These are phyloP conservation scores for Leccinellum luteum DNA, from an alignment of 768 basidiomycete genomes.

Conservation along the genomic window DNA sequence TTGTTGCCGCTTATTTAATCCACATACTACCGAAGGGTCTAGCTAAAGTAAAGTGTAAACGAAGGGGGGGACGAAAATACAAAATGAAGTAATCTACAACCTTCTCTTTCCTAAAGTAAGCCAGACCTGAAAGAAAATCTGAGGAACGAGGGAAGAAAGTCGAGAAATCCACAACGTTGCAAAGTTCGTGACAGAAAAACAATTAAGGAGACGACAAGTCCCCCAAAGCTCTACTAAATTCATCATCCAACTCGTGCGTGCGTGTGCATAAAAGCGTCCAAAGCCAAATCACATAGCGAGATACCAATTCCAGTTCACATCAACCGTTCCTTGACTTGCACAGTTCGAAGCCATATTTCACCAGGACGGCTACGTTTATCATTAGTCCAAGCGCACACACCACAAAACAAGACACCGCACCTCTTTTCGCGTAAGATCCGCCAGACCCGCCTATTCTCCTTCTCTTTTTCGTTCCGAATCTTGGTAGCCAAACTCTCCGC, in stretches of 20 bases:
- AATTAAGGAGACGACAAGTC: not conserved
- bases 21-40: not conserved
- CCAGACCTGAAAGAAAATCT: not conserved
- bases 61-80: not conserved
- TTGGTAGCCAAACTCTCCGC: constrained; percentile 37
- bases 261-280: not conserved
- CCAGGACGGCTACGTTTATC: constrained; percentile 20
- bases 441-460: constrained; percentile 56
- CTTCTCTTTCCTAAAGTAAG: constrained; percentile 13
- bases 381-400: constrained; percentile 2
- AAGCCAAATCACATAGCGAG: not conserved
- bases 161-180: constrained; percentile 4
- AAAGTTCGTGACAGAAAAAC: constrained; percentile 5
- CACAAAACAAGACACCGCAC: constrained; percentile 37
- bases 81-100: constrained; percentile 18
- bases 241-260: too few species aligned
- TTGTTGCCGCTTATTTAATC: not conserved
- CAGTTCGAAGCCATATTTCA: constrained; percentile 41
- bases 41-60: constrained; percentile 6
- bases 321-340: constrained; percentile 63
- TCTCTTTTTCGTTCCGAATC: constrained; percentile 36
- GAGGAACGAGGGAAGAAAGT: not conserved
- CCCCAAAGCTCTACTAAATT: constrained; percentile 4
- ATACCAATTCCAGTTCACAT: constrained; percentile 31
- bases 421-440: constrained; percentile 77